A percentile compares a stretch with the other conserved stretches of the same genome.
Conservation (phyloP, 257 asterid genomes). For the Fraxinus pennsylvanica region DNA sequence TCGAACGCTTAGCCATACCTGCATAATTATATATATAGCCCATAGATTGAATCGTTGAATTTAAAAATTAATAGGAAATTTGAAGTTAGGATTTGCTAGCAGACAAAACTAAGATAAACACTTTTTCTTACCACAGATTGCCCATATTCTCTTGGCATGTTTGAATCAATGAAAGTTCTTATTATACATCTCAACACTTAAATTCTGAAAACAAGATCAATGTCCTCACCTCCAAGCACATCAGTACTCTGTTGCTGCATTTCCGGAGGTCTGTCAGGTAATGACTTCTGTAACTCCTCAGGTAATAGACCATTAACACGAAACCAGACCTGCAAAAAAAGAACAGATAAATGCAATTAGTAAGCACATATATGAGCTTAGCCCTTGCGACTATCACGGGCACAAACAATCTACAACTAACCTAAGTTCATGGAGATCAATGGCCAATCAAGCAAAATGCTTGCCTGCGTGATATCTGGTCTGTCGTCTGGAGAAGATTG, state of each 20-base stretch:
- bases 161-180: not conserved
- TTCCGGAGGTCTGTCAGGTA: conserved; percentile 84
- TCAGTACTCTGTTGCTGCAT: conserved; percentile 57
- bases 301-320: conserved; percentile 87
- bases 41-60: conserved; percentile 2
- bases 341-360: conserved; percentile 31
- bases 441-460: conserved; percentile 89
- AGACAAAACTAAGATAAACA: not conserved
- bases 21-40: conserved; percentile 24
- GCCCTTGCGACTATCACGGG: conserved; percentile 64
- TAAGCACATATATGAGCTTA: conserved; percentile 35
- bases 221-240: conserved; percentile 54
- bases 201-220: conserved; percentile 8
- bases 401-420: conserved; percentile 71
- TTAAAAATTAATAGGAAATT: not conserved
- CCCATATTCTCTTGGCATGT: not conserved
- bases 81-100: not conserved
- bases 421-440: conserved; percentile 84
- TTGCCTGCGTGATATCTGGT: conserved; percentile 99
- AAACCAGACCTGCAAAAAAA: conserved; percentile 82
- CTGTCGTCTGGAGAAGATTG: conserved; percentile 83
- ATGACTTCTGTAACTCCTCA: conserved; percentile 70
- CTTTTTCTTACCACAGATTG: not conserved
- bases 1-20: conserved; percentile 70
- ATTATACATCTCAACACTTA: conserved; percentile 14